Percentiles rank a stretch among this genome's conserved stretches.
These are phyloP conservation scores for Trypanosoma congolense DNA, from an alignment of 208 protist species.

Conservation along the genomic window DNA sequence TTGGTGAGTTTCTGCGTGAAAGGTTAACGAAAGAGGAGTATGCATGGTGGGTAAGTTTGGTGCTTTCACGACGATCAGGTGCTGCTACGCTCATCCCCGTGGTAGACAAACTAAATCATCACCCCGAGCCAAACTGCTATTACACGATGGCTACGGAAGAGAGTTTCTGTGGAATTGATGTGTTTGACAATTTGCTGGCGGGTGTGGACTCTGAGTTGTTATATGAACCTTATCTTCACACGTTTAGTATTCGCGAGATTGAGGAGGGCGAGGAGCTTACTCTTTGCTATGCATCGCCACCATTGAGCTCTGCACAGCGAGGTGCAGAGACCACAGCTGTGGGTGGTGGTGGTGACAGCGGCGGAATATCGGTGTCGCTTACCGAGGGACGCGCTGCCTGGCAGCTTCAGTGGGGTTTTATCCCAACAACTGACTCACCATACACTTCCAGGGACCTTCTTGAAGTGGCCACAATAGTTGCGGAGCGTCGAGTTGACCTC, in stretches of 20 bases:
- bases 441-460: constrained; percentile 58
- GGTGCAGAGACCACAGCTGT: constrained; percentile 5
- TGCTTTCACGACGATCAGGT: constrained; percentile 65
- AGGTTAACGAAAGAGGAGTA: constrained; percentile 47
- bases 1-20: constrained; percentile 48
- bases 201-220: constrained; percentile 60
- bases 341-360: constrained; percentile 8
- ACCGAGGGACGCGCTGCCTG: constrained; percentile 57
- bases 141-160: constrained; percentile 69
- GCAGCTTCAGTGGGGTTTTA: constrained; percentile 80
- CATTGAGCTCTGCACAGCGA: constrained; percentile 19
- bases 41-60: constrained; percentile 76
- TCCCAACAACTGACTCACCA: constrained; percentile 51
- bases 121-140: constrained; percentile 69
- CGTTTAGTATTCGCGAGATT: constrained; percentile 70
- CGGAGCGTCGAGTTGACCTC: constrained; percentile 65
- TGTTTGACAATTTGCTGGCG: constrained; percentile 83
- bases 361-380: constrained; percentile 27
- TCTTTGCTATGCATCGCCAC: constrained; percentile 63
- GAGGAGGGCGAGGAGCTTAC: constrained; percentile 64
- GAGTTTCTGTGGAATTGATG: constrained; percentile 66
- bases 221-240: constrained; percentile 73
- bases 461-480: constrained; percentile 69
- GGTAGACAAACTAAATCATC: constrained; percentile 84
- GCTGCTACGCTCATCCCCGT: constrained; percentile 62